Evolutionary conservation across 768 basidiomycete species (phyloP).

Genomic region (Rickenella mellea): DNA sequence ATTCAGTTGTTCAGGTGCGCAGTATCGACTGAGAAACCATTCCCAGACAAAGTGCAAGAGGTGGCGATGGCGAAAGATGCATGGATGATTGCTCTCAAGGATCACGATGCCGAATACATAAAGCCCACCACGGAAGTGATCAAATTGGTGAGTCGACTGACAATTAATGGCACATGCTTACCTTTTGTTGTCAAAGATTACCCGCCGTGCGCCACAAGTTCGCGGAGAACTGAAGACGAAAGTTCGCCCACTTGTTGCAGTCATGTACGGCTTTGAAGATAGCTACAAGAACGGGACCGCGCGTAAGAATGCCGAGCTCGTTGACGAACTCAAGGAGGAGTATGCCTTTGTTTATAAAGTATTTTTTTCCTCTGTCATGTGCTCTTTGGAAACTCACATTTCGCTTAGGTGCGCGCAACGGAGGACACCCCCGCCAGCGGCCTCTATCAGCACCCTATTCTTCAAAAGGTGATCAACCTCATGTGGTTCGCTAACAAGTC

Average conservation of each 20-base stretch:
- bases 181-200: constrained; percentile 7
- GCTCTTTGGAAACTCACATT: constrained; percentile 1
- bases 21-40: constrained; percentile 1
- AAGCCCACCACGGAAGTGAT: constrained; percentile 1
- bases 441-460: constrained; percentile 16
- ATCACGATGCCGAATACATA: not conserved
- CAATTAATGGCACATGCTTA: not conserved
- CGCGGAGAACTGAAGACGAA: constrained; percentile 17
- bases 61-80: not conserved
- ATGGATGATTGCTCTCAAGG: constrained; percentile 4
- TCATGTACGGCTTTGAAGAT: constrained; percentile 8
- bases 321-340: constrained; percentile 7
- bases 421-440: no score
- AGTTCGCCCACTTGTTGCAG: constrained; percentile 8
- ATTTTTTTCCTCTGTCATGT: not conserved
- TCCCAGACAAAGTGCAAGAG: constrained; percentile 5
- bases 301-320: constrained; percentile 3
- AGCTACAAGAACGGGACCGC: constrained; percentile 10
- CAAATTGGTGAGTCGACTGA: constrained; percentile 2
- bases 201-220: constrained; percentile 10
- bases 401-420: not conserved
- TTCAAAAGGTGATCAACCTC: constrained; percentile 15
- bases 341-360: constrained; percentile 2
- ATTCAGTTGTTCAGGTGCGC: constrained; percentile 4
- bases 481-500: constrained; percentile 18